Evolutionary conservation across 257 asterid genomes (phyloP), one percentile per base, ranked within the genome.

Genomic region (Schizonepeta tenuifolia): DNA sequence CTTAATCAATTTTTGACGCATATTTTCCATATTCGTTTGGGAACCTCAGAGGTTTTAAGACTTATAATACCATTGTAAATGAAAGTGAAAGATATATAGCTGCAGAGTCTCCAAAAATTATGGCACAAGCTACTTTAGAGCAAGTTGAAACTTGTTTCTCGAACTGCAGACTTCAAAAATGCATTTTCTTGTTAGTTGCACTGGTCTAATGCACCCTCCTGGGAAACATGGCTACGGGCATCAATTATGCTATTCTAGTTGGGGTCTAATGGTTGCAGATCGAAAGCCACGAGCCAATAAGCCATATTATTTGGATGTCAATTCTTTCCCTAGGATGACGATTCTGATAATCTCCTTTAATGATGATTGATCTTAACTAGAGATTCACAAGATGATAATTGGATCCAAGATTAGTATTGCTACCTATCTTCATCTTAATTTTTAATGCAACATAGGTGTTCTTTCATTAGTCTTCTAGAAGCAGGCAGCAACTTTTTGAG

Each of bases 381-480:
- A 14, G 24, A 17, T 68, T 50, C 18, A 24, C 44, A 15, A 69
- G 53, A 61, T 47, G 47, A n/a, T 28, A 4, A 53, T 13, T 50
- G 57, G 43, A 56, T 46, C 53, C 8, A 28, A 47, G 53, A 20
- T 33, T 40, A 20, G 33, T 33, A 9, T 56, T 68, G 53, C 59
- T 28, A 22, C 61, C 62, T 14, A 38, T 60, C 22, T 55, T 70
- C 24, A 41, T 51, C 51, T 11, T 28, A 66, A 66, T 59, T 59
- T 24, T 22, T 66, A 51, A 50, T 26, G 28, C 28, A 33, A 24
- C 21, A 5, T 7, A 33, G 41, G 49, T 64, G 41, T 35, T 75
- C 59, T 55, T 46, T 36, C 65, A 56, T 46, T 40, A 22, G 43
- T 63, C 40, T 71, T 55, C 64, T 40, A 46, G 18, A 68, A 41